Percentiles rank a stretch among this genome's conserved stretches.
Conservation (phyloP, 2,329 filamentous ascomycete species). For the Monilinia fructigena region DNA sequence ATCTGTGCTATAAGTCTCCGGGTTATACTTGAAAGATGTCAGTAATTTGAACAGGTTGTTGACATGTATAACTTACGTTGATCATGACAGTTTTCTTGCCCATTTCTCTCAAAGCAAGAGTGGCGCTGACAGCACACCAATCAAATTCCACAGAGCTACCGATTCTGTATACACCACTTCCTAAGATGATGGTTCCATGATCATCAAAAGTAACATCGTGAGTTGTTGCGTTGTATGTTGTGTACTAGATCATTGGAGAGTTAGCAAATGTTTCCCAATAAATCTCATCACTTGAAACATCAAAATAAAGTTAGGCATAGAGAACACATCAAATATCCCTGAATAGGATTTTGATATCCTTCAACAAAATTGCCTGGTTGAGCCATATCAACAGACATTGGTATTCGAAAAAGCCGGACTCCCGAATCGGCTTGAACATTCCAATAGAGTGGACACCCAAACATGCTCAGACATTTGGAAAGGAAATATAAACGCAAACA, state of each 20-base stretch:
- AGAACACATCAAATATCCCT: neutral
- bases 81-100: conserved; percentile 99
- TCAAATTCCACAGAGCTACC: conserved; percentile 98
- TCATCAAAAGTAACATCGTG: conserved; percentile 95
- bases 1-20: conserved; percentile 70
- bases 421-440: neutral
- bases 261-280: neutral
- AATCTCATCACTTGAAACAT: neutral
- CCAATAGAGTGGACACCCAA: neutral
- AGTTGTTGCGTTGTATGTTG: conserved; percentile 92
- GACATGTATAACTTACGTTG: conserved; percentile 50
- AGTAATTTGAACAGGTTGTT: neutral
- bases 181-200: conserved; percentile 83
- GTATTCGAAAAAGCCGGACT: neutral
- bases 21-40: conserved; percentile 29
- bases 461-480: neutral
- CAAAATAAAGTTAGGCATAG: neutral
- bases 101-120: conserved; percentile 76
- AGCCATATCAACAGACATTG: neutral
- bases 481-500: neutral
- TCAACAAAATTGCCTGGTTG: neutral
- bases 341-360: neutral
- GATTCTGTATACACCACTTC: conserved; percentile 95
- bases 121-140: conserved; percentile 94
- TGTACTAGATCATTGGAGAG: conserved; percentile 54